Evolutionary conservation across 1,139 yeast genomes (phyloP).

Genomic region (Kodamaea suecica): DNA sequence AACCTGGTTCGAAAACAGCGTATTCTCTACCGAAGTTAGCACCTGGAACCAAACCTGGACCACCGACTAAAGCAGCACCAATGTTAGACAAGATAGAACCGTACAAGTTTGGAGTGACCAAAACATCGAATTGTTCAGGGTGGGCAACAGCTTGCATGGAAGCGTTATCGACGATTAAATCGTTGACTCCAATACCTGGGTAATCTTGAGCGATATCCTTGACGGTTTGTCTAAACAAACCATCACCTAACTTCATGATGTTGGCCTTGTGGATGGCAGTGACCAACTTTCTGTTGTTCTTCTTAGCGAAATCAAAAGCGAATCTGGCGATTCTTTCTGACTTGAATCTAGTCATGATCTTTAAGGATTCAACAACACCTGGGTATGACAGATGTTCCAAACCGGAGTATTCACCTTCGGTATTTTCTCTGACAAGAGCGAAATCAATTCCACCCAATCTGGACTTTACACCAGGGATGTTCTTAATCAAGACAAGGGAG

Average conservation of each 20-base stretch:
- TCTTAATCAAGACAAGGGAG: constrained; percentile 87
- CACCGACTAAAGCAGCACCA: constrained; percentile 98
- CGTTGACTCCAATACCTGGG: constrained; percentile 80
- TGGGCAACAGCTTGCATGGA: constrained; percentile 98
- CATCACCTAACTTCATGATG: constrained; percentile 98
- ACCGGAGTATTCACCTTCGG: constrained; percentile 98
- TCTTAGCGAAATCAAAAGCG: constrained; percentile 92
- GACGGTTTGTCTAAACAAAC: constrained; percentile 92
- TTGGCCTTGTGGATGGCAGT: constrained; percentile 99
- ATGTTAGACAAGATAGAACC: constrained; percentile 97
- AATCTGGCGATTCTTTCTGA: constrained; percentile 97
- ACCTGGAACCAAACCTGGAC: constrained; percentile 98
- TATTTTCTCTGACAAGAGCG: constrained; percentile 94
- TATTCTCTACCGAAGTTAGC: constrained; percentile 97
- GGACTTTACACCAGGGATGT: constrained; percentile 91
- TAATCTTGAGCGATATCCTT: constrained; percentile 88
- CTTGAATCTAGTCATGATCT: constrained; percentile 91
- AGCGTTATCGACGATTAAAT: constrained; percentile 97
- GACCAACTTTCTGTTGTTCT: constrained; percentile 87
- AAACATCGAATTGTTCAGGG: constrained; percentile 97
- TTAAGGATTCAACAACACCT: constrained; percentile 95
- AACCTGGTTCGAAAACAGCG: constrained; percentile 99
- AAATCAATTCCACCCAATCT: constrained; percentile 86
- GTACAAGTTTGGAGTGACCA: constrained; percentile 97
- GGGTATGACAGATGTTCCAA: constrained; percentile 97